Evolutionary conservation across 140 eudicot species (phyloP), one percentile per base, ranked within the genome.

Genomic region (Erigeron philadelphicus): DNA sequence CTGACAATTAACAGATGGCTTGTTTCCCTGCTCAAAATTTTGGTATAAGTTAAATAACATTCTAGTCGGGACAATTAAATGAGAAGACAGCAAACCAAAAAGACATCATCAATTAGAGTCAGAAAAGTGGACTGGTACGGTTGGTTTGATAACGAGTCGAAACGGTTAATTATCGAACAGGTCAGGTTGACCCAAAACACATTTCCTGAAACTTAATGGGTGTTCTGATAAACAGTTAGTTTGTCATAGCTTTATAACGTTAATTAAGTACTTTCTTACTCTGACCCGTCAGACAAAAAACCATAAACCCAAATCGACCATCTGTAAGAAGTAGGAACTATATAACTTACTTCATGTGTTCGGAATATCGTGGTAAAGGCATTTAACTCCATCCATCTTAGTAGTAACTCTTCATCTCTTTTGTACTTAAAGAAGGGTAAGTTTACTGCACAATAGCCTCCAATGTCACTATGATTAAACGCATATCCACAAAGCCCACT

Each of bases 321-420:
- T 31, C 52, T 11, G 6, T 17, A 49, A 44, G 19, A 41, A 58
- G 47, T 38, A 8, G 65, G 45, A 38, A 12, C 48, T 11, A 12
- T 16, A 48, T 59, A 18, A 81, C 89, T 83, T 84, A 93, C 99
- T 83, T 93, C 99, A 68, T 93, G 97, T 61, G 99, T 93, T 2
- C 99, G 83, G 70, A 89, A 93, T 47, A 93, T 86, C 64, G 95
- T 83, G 63, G 99, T 89, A 83, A 93, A 93, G 15, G 99, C 95
- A 72, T 84, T 85, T 16, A 93, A 60, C 80, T 93, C 99, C 99
- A 93, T 93, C 99, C 99, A 93, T 68, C 99, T 64, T 66, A 93
- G 50, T 8, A 93, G 83, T 67, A 93, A 77, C 80, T 93, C 97
- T 78, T 93, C 94, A 49, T 88, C 87, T 61, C 99, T 81, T 64